Conservation (phyloP, 169 alveolate genomes). For the Plasmodium cynomolgi region DNA sequence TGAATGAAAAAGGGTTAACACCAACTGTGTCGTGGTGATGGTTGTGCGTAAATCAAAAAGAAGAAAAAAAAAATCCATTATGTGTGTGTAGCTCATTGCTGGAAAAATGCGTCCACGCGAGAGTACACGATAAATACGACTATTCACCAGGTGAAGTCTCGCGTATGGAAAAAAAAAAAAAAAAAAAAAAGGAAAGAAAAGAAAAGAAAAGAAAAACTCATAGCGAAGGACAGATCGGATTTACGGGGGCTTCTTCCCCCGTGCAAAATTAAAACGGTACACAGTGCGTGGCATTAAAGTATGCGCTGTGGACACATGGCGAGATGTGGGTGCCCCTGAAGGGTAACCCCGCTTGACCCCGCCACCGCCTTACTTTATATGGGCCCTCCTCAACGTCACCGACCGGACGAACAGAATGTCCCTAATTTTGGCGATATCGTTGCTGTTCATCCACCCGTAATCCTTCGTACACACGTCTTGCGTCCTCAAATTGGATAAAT, state of each 20-base stretch:
- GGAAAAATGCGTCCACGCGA: background rate
- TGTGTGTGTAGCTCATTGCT: background rate
- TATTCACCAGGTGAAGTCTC: background rate
- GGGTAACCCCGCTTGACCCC: background rate
- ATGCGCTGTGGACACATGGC: no score
- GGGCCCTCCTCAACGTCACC: conserved; percentile 46
- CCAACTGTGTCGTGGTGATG: background rate
- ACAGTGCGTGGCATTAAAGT: no score
- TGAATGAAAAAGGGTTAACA: background rate
- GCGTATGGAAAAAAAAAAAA: background rate
- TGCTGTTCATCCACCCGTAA: conserved; percentile 69
- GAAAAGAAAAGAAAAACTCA: background rate
- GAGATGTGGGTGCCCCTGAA: background rate
- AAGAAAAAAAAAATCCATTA: background rate
- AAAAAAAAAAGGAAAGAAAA: background rate
- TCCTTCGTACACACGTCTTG: conserved; percentile 64
- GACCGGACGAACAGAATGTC: conserved; percentile 59
- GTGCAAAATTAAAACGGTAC: background rate
- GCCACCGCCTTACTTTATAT: conserved; percentile 12
- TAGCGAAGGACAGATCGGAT: background rate
- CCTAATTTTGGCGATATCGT: conserved; percentile 52
- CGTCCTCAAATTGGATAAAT: conserved; percentile 65
- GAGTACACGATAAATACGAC: background rate
- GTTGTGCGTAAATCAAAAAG: background rate
- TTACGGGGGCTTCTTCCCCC: background rate